phyloP scores from a whole-genome alignment of 148 eudicot genomes.

The Rhododendron vialii region DNA sequence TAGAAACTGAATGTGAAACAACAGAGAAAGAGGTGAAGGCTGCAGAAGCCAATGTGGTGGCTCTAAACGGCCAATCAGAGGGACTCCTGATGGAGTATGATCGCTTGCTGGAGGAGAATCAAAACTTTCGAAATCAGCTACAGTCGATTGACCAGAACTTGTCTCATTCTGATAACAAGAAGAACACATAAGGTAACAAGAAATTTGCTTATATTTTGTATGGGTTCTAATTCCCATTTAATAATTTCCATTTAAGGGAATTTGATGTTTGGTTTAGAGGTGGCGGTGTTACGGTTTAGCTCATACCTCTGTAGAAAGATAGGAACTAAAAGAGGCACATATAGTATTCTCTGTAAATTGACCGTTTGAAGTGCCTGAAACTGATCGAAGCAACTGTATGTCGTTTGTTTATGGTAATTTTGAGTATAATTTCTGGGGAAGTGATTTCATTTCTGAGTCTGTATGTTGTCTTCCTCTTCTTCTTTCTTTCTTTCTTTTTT shows the following conservation, averaged over 20 bases:
- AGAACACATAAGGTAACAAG: background rate
- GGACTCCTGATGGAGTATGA: constrained; percentile 25
- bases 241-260: background rate
- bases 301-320: background rate
- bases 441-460: background rate
- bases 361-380: background rate
- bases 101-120: constrained; percentile 31
- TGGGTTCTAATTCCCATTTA: background rate
- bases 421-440: too few relatives aligned
- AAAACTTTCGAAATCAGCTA: constrained; percentile 24
- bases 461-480: background rate
- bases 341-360: background rate
- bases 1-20: constrained; percentile 25
- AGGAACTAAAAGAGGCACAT: background rate
- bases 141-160: constrained; percentile 18
- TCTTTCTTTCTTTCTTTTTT: background rate
- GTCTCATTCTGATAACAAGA: constrained; percentile 20
- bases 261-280: background rate
- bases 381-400: background rate
- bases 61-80: constrained; percentile 25
- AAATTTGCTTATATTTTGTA: background rate
- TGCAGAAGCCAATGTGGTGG: constrained; percentile 24
- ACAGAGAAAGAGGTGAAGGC: constrained; percentile 26
- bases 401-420: background rate
- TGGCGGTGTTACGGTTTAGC: background rate